Conservation (phyloP, 78 protist species). For the Diacronema lutheri region DNA sequence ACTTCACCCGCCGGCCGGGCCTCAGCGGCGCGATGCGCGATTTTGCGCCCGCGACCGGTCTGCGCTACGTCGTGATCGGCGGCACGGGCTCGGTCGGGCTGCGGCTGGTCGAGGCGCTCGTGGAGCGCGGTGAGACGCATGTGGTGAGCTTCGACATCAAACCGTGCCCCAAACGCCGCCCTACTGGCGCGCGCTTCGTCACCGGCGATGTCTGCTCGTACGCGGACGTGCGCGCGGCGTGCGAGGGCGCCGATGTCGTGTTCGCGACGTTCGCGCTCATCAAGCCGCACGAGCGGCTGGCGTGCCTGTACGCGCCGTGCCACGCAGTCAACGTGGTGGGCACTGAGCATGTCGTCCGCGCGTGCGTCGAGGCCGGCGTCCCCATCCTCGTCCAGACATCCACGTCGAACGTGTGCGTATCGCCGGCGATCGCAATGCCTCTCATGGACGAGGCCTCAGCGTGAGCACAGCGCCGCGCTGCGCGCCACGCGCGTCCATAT, state of each 20-base stretch:
- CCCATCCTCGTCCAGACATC: neutral
- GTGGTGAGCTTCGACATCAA: neutral
- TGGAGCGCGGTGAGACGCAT: neutral
- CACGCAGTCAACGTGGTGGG: neutral
- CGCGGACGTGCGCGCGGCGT: neutral
- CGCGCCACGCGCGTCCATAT: too few species aligned
- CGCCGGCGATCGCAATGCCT: neutral
- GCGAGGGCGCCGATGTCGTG: neutral
- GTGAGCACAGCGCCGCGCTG: too few species aligned
- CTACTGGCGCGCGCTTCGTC: neutral
- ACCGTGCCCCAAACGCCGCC: neutral
- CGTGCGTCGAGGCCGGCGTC: neutral
- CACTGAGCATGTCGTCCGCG: neutral
- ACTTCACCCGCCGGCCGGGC: too few species aligned
- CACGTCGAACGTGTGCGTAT: neutral
- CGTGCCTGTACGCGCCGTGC: neutral
- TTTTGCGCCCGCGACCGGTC: too few species aligned
- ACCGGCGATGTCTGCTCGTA: neutral
- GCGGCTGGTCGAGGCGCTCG: neutral
- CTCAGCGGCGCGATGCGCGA: too few species aligned
- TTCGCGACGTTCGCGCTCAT: neutral
- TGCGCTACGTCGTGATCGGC: too few species aligned
- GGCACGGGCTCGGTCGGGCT: neutral
- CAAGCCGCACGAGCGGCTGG: neutral
- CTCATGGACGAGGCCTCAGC: too few species aligned